Evolutionary conservation across 1,284 basidiomycete genomes (phyloP).

Genomic region (Rhodotorula glutinis): DNA sequence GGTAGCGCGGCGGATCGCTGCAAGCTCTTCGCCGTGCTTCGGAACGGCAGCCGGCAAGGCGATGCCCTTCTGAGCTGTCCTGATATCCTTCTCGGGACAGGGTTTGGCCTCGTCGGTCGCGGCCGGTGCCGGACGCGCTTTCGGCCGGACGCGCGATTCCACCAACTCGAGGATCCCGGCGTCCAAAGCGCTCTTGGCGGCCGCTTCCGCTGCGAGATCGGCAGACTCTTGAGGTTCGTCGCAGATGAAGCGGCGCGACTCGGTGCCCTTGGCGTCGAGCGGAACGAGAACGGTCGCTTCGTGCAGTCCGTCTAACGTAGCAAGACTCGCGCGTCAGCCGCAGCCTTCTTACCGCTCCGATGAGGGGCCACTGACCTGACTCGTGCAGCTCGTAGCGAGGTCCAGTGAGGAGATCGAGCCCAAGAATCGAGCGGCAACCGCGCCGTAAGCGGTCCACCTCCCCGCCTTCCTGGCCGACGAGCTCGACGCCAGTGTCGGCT

Average conservation of each 20-base stretch:
- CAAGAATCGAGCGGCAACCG: background rate
- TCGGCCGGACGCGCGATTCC: background rate
- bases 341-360: too few relatives aligned
- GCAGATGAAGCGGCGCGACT: slow-evolving; percentile 6
- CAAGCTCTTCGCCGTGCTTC: background rate
- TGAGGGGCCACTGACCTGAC: background rate
- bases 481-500: background rate
- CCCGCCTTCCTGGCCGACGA: background rate
- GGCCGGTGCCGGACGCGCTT: background rate
- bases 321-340: too few relatives aligned
- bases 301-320: too few relatives aligned
- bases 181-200: background rate
- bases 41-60: background rate
- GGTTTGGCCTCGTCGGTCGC: background rate
- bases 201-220: background rate
- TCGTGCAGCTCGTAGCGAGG: background rate
- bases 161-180: slow-evolving; percentile 7
- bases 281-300: too few relatives aligned
- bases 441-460: background rate
- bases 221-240: background rate
- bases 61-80: background rate
- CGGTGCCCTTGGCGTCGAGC: background rate
- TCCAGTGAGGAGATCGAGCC: background rate
- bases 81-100: background rate
- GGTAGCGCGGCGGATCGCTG: background rate